Percentiles rank a stretch among this genome's conserved stretches.
Conservation (phyloP, 371 early-diverging fungal genomes). For the Capniomyces stellatus region DNA sequence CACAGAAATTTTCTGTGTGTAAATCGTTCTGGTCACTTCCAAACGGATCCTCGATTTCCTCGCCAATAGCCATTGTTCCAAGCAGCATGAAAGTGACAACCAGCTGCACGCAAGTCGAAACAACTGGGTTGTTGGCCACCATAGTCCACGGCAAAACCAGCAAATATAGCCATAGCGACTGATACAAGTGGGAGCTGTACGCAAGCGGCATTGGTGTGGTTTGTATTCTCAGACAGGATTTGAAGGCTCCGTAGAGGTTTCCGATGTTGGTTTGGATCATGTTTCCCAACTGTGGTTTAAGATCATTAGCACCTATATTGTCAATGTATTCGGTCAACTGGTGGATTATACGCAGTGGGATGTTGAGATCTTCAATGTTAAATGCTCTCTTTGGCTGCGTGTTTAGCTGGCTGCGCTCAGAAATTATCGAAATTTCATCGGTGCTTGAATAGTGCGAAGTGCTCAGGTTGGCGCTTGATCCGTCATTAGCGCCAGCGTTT, state of each 20-base stretch:
- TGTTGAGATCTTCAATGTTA: background rate
- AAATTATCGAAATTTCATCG: background rate
- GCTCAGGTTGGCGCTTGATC: background rate
- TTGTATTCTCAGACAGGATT: constrained; percentile 53
- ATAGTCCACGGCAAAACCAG: constrained; percentile 50
- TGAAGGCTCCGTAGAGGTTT: constrained; percentile 8
- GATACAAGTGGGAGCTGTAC: constrained; percentile 58
- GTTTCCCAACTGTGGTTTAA: background rate
- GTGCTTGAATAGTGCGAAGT: too few relatives aligned
- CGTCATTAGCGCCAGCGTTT: background rate
- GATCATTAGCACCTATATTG: background rate
- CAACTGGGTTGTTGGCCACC: constrained; percentile 19
- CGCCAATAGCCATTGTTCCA: constrained; percentile 50
- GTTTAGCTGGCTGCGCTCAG: background rate
- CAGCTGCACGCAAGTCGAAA: constrained; percentile 31
- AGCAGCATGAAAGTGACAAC: constrained; percentile 47
- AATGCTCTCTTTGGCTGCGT: background rate
- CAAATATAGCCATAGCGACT: constrained; percentile 46
- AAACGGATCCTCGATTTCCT: constrained; percentile 58
- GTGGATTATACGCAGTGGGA: background rate
- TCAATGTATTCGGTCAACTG: background rate
- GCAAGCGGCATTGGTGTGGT: constrained; percentile 67
- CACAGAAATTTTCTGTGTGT: constrained; percentile 18
- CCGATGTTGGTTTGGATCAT: background rate
- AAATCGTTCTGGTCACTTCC: constrained; percentile 46